phyloP scores from a whole-genome alignment of 371 early-diverging fungal genomes.

The Basidiobolus meristosporus region DNA sequence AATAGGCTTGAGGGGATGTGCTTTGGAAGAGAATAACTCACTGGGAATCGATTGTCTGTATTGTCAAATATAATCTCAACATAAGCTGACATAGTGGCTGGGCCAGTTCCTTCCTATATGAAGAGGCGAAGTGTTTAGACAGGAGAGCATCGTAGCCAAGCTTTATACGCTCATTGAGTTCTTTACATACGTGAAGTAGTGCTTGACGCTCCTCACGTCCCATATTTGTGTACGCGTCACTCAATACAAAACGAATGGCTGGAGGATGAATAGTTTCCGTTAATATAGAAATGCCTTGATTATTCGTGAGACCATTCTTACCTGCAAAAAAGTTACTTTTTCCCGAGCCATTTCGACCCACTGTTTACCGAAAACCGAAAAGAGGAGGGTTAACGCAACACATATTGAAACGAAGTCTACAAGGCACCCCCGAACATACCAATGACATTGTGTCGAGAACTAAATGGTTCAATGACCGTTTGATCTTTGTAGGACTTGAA shows the following conservation, averaged over 20 bases:
- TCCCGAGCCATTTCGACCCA: conserved; percentile 98
- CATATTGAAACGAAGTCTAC: background rate
- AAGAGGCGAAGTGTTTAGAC: background rate
- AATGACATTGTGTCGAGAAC: conserved; percentile 84
- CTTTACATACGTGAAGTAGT: conserved; percentile 62
- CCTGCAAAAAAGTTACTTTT: conserved; percentile 98
- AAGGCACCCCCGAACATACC: conserved; percentile 25
- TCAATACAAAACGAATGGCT: conserved; percentile 93
- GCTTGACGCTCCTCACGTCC: conserved; percentile 84
- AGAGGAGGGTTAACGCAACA: background rate
- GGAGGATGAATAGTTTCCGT: too few relatives aligned
- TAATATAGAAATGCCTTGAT: too few relatives aligned
- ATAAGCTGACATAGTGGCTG: conserved; percentile 84
- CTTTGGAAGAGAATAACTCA: conserved; percentile 14
- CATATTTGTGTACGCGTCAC: conserved; percentile 87
- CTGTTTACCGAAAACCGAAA: too few relatives aligned
- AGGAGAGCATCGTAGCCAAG: conserved; percentile 2
- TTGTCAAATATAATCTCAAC: conserved; percentile 98
- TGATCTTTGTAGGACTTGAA: conserved; percentile 98
- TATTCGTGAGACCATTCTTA: too few relatives aligned
- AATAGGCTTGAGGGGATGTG: background rate
- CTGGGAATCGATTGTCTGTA: conserved; percentile 82
- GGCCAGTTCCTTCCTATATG: conserved; percentile 78
- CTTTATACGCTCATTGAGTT: background rate
- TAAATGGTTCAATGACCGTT: conserved; percentile 79